Conservation (phyloP, 768 basidiomycete species). For the Suillus hirtellus region DNA sequence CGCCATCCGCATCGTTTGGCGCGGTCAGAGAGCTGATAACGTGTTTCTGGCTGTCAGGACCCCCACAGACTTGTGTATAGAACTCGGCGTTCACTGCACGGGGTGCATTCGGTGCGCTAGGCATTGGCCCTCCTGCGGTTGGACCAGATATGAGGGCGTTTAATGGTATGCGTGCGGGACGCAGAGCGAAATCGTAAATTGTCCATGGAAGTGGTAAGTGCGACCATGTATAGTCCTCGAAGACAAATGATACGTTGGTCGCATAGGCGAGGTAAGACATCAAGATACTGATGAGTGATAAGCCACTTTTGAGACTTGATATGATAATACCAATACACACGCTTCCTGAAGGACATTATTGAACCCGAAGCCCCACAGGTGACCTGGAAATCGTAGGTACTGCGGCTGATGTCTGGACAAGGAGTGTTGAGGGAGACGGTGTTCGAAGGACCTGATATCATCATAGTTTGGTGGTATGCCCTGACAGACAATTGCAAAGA, state of each 20-base stretch:
- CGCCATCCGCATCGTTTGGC: constrained; percentile 41
- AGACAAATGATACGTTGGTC: constrained; percentile 56
- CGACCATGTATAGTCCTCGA: constrained; percentile 65
- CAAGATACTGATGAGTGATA: constrained; percentile 37
- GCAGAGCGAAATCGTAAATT: constrained; percentile 52
- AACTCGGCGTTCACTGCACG: constrained; percentile 50
- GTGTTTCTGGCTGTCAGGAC: constrained; percentile 29
- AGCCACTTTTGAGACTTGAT: background rate
- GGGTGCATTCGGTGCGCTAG: constrained; percentile 22
- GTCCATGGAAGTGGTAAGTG: constrained; percentile 53
- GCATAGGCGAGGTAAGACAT: constrained; percentile 53
- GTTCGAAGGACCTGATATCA: constrained; percentile 38
- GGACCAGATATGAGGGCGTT: constrained; percentile 62
- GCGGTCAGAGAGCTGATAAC: constrained; percentile 37
- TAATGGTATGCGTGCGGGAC: constrained; percentile 53
- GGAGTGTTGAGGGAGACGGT: constrained; percentile 41
- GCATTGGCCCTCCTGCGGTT: constrained; percentile 47
- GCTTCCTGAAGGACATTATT: constrained; percentile 65
- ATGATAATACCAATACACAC: constrained; percentile 35
- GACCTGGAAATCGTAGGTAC: constrained; percentile 53
- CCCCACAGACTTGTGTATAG: constrained; percentile 49
- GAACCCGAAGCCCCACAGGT: constrained; percentile 61
- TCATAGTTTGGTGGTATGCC: constrained; percentile 42
- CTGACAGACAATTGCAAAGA: constrained; percentile 33
- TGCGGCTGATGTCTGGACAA: constrained; percentile 20